Conservation (phyloP, 176 grass and related monocot species). For the Carex scoparia region DNA sequence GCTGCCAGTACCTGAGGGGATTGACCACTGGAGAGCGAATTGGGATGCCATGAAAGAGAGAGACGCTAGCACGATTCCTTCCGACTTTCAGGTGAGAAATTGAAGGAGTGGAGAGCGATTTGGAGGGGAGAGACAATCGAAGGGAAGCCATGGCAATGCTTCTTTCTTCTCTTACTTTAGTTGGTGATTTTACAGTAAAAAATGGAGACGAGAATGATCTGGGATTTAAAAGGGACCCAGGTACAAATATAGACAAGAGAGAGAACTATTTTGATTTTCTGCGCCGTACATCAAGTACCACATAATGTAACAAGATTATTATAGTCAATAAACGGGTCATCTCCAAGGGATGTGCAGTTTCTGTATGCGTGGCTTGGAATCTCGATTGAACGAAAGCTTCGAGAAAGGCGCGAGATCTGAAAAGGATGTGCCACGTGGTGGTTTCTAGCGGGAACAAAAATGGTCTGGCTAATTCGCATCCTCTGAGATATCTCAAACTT, state of each 20-base stretch:
- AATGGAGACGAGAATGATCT: background rate
- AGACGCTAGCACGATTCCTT: background rate
- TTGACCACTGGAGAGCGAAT: background rate
- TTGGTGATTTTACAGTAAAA: background rate
- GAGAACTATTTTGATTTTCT: background rate
- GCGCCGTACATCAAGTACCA: background rate
- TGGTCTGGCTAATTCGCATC: background rate
- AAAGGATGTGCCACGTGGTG: background rate
- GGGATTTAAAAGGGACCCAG: background rate
- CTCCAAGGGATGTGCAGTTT: too few species aligned
- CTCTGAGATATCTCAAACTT: too few species aligned
- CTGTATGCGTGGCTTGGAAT: background rate
- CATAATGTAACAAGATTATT: background rate
- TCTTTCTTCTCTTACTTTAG: background rate
- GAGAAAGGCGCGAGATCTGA: background rate
- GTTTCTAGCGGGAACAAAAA: background rate
- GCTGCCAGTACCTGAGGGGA: conserved; percentile 11
- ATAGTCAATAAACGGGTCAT: background rate
- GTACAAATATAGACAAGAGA: background rate
- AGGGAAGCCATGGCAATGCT: conserved; percentile 7
- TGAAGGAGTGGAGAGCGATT: background rate
- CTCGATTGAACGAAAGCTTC: background rate
- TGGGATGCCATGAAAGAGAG: background rate
- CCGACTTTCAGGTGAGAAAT: background rate
- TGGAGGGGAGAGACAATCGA: background rate